These are phyloP conservation scores for Phaeoacremonium minimum DNA, from an alignment of 2,329 filamentous ascomycete species.

Conservation along the genomic window DNA sequence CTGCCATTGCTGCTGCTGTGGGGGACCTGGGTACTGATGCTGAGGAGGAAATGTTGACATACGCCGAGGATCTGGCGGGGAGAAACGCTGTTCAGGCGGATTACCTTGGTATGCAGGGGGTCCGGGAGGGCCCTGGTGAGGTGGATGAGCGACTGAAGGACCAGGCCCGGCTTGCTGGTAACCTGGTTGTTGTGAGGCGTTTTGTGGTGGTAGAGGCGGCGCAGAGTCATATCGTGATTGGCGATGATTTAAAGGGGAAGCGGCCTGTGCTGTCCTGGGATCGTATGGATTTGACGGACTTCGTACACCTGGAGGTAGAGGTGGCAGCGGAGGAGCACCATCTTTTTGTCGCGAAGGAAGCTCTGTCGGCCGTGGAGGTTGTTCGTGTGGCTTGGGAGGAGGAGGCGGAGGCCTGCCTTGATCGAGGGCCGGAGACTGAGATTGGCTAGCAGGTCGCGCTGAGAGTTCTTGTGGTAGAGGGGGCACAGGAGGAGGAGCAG, in stretches of 20 bases:
- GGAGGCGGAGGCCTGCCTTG: conserved; percentile 40
- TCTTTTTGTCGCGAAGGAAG: conserved; percentile 25
- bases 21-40: conserved; percentile 17
- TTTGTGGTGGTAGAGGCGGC: conserved; percentile 22
- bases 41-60: conserved; percentile 9
- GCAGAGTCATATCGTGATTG: conserved; percentile 26
- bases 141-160: conserved; percentile 23
- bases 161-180: conserved; percentile 19
- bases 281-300: conserved; percentile 15
- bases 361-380: conserved; percentile 24
- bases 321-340: conserved; percentile 21
- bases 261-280: conserved; percentile 5
- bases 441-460: conserved; percentile 29
- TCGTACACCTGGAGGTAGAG: conserved; percentile 24
- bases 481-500: conserved; percentile 62
- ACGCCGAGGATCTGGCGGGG: conserved; percentile 5
- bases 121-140: conserved; percentile 4
- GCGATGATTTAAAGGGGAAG: conserved; percentile 16
- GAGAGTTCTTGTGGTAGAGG: conserved; percentile 64
- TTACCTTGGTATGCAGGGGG: conserved; percentile 11
- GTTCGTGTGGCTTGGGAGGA: conserved; percentile 48
- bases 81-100: conserved; percentile 8
- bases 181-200: conserved; percentile 2
- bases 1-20: conserved; percentile 11
- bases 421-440: conserved; percentile 24